phyloP scores from a whole-genome alignment of 192 early-diverging fungal genomes.

The Backusella circina region DNA sequence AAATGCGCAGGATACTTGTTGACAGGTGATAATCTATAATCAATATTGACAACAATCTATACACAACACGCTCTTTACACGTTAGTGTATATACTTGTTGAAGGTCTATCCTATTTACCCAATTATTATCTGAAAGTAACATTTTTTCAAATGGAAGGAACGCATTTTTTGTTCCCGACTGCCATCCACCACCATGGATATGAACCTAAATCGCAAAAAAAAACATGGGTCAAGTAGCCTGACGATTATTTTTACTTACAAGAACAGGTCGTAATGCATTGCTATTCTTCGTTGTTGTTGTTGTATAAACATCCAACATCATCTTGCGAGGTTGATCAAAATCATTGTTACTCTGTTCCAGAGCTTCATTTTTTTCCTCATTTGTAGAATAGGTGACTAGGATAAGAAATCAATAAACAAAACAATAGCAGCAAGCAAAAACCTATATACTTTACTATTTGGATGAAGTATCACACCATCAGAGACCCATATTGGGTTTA shows the following conservation, averaged over 20 bases:
- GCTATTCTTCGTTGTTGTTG: not conserved
- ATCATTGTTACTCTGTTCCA: conserved; percentile 8
- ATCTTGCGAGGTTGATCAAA: conserved; percentile 21
- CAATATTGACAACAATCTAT: conserved; percentile 61
- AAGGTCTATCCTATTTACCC: not conserved
- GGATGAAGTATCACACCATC: not conserved
- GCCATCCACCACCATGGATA: conserved; percentile 67
- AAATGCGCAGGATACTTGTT: conserved; percentile 56
- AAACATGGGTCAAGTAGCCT: not conserved
- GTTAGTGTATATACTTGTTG: not conserved
- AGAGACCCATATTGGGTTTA: conserved; percentile 8
- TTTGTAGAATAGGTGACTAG: conserved; percentile 24
- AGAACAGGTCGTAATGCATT: conserved; percentile 15
- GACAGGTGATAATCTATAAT: conserved; percentile 52
- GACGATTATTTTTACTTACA: not conserved
- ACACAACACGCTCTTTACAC: not conserved
- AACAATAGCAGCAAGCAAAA: not conserved
- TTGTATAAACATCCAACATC: conserved; percentile 21
- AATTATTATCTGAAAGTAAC: conserved; percentile 13
- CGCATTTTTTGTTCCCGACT: conserved; percentile 45
- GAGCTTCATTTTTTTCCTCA: conserved; percentile 15
- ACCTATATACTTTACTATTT: conserved; percentile 10
- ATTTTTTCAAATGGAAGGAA: conserved; percentile 9
- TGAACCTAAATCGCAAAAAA: conserved; percentile 43
- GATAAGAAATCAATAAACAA: not conserved